Evolutionary conservation across 1,284 basidiomycete species (phyloP), one percentile per base, ranked within the genome.

Genomic region (Volvariella surrecta): DNA sequence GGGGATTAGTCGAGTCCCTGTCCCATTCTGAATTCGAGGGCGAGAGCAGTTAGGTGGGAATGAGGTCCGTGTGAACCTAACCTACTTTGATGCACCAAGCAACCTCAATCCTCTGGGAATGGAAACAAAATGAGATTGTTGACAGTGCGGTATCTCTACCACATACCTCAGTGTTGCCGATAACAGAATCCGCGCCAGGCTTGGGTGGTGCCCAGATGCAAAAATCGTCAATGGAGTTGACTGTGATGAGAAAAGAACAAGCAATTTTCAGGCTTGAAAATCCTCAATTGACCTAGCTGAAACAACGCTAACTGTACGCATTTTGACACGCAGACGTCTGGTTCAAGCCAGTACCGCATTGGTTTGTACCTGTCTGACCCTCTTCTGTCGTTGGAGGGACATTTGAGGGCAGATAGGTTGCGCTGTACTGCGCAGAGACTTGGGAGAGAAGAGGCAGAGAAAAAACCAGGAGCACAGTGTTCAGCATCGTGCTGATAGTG

Each of bases 1-100:
- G 16, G 88, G 89, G 50, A 92, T 88, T 48, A 88, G 59, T 37
- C 82, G 79, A 3, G 81, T 79, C 17, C 82, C 83, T 45, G 76
- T 75, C 30, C 76, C 76, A 47, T 64, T 59, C 75, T 67, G 58
- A 56, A 28, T 18, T 21, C 19, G 13, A 18, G 40, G 32, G 38
- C 15, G 21, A 17, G 20, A 41, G 40, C 15, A 28, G 22, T 9
- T 41, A 42, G 34, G 2, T 66, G 42, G 18, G 39, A 39, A 35
- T 10, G 21, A 42, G 7, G 30, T 13, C 31, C 35, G 21, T 30
- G 15, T 18, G 39, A 39, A 32, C 21, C n/a, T 39, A 32, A 50
- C 57, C 20, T 40, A 67, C 74, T 65, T 80, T 73, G 24, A 67
- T 67, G 56, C 85, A 89, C 77, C 79, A 88, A 28, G 83, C 64